Conservation (phyloP, 2,329 filamentous ascomycete species). For the Neurospora crassa region DNA sequence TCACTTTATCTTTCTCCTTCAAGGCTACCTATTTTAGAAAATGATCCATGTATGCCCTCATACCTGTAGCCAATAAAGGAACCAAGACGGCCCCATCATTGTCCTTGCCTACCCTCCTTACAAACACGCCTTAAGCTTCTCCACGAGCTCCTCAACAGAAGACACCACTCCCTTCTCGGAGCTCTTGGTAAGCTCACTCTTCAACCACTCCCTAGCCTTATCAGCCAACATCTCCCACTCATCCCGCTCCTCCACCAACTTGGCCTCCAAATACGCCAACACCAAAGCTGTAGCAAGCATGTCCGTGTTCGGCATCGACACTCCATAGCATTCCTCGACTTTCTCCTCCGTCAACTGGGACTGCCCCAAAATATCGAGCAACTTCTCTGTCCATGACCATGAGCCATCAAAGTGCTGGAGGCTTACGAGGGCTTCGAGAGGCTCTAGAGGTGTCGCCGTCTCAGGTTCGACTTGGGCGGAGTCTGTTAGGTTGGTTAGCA, state of each 20-base stretch:
- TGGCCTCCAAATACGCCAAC: slow-evolving; percentile 38
- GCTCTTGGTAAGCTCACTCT: slow-evolving; percentile 3
- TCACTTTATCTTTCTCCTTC: too few species aligned
- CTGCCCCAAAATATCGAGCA: slow-evolving; percentile 16
- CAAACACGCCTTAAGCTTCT: slow-evolving; percentile 1
- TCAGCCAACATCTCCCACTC: slow-evolving; percentile 51
- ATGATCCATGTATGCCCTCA: too few species aligned
- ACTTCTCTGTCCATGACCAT: slow-evolving; percentile 31
- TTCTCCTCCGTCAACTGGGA: slow-evolving; percentile 6
- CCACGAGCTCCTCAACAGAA: slow-evolving; percentile 6
- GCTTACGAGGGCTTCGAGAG: slow-evolving; percentile 35
- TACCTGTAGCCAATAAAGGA: too few species aligned
- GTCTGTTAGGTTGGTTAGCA: not conserved
- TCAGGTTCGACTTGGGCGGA: not conserved
- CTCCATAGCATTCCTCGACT: not conserved
- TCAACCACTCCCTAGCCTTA: slow-evolving; percentile 34
- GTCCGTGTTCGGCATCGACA: not conserved
- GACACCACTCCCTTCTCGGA: not conserved
- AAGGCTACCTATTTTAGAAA: too few species aligned
- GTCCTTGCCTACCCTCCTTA: too few species aligned
- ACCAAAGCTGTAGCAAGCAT: slow-evolving; percentile 29
- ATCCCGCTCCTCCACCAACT: slow-evolving; percentile 35
- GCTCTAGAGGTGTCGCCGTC: slow-evolving; percentile 8
- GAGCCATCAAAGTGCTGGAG: slow-evolving; percentile 47
- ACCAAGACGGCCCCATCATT: not conserved